phyloP scores from a whole-genome alignment of 176 grass and related monocot species.

The Cocos nucifera region DNA sequence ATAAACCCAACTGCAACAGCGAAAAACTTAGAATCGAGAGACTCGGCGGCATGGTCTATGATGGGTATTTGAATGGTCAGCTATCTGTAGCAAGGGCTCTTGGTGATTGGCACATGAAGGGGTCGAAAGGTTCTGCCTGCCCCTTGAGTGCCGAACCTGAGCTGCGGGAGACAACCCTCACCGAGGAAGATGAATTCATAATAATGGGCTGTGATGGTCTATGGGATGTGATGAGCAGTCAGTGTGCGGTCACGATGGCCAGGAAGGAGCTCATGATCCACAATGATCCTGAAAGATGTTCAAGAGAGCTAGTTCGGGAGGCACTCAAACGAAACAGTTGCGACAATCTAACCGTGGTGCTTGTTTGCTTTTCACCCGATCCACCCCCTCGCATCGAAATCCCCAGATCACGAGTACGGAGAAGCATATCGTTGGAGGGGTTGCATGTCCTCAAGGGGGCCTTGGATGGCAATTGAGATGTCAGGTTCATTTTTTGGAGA shows the following conservation, averaged over 20 bases:
- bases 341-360: conserved; percentile 73
- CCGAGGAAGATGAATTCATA: conserved; percentile 84
- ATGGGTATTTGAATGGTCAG: conserved; percentile 86
- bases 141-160: conserved; percentile 77
- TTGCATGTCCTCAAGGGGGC: conserved; percentile 69
- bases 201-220: conserved; percentile 91
- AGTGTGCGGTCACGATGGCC: conserved; percentile 74
- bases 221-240: conserved; percentile 98
- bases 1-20: conserved; percentile 62
- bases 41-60: conserved; percentile 62
- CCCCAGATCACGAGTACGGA: conserved; percentile 59
- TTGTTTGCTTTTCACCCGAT: conserved; percentile 70
- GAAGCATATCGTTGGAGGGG: conserved; percentile 87
- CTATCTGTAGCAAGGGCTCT: conserved; percentile 84
- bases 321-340: conserved; percentile 61
- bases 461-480: conserved; percentile 72
- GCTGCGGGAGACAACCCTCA: conserved; percentile 58
- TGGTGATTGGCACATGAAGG: conserved; percentile 95
- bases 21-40: conserved; percentile 83
- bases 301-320: conserved; percentile 62
- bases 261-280: conserved; percentile 67
- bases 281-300: conserved; percentile 72
- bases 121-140: conserved; percentile 50
- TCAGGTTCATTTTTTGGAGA: not conserved
- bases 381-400: conserved; percentile 80